Evolutionary conservation across 106 monocot genomes (phyloP).

Genomic region (Acorus calamus): DNA sequence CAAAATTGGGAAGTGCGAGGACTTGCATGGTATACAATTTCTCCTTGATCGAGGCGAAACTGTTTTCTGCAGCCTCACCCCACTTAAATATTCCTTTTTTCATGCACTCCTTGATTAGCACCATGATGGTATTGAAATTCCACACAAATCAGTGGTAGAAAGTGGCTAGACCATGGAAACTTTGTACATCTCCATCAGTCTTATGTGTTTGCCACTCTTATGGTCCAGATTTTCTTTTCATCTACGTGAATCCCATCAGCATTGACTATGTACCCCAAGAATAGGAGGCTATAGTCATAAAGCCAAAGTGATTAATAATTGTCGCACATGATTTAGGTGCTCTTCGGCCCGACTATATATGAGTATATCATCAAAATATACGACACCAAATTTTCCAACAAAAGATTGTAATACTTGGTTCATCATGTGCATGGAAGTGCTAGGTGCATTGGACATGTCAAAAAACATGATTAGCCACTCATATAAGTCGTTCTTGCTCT

Average conservation of each 20-base stretch:
- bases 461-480: conserved; percentile 2
- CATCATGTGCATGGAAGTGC: conserved; percentile 1
- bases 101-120: neutral
- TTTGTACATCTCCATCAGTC: neutral
- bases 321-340: neutral
- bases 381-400: neutral
- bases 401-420: neutral
- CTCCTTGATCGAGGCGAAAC: neutral
- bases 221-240: neutral
- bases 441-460: neutral
- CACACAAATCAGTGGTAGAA: conserved; percentile 3
- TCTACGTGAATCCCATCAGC: neutral
- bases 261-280: conserved; percentile 4
- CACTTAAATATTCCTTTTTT: neutral
- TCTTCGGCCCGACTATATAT: neutral
- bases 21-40: neutral
- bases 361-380: conserved; percentile 6
- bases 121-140: neutral
- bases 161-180: neutral
- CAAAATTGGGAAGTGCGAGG: neutral
- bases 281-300: neutral
- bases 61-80: neutral
- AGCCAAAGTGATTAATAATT: neutral
- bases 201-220: neutral
- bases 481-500: neutral